phyloP scores from a whole-genome alignment of 805 yeast species.

The Zygotorulaspora danielsina region DNA sequence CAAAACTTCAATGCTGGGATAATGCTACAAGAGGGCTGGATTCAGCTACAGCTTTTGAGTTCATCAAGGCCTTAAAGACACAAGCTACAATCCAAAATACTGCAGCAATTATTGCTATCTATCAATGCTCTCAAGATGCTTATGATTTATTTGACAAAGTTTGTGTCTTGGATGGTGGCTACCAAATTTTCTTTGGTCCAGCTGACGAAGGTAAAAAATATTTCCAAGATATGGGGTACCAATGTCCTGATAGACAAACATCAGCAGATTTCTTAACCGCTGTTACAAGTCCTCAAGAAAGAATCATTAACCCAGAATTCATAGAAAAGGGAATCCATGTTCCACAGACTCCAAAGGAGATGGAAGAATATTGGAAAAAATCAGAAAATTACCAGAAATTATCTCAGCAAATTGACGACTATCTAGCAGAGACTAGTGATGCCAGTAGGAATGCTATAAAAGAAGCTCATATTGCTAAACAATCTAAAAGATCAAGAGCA shows the following conservation, averaged over 20 bases:
- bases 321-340: constrained; percentile 46
- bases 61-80: constrained; percentile 59
- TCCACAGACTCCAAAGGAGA: constrained; percentile 61
- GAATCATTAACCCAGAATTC: constrained; percentile 36
- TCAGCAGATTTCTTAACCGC: constrained; percentile 71
- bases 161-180: constrained; percentile 53
- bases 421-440: constrained; percentile 31
- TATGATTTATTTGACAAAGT: constrained; percentile 63
- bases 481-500: constrained; percentile 44
- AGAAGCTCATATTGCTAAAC: constrained; percentile 49
- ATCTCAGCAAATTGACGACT: constrained; percentile 43
- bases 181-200: constrained; percentile 65
- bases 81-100: constrained; percentile 51
- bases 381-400: constrained; percentile 46
- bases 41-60: constrained; percentile 78
- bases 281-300: constrained; percentile 61
- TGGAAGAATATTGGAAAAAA: constrained; percentile 52
- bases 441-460: constrained; percentile 19
- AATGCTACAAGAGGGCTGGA: constrained; percentile 85
- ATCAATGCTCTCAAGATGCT: constrained; percentile 65
- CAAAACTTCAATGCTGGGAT: constrained; percentile 67
- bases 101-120: constrained; percentile 63
- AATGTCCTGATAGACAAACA: constrained; percentile 60
- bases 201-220: constrained; percentile 49
- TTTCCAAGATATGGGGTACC: constrained; percentile 61